A percentile compares a stretch with the other conserved stretches of the same genome.
Conservation (phyloP, 2,329 filamentous ascomycete species). For the Pseudogymnoascus sp. region DNA sequence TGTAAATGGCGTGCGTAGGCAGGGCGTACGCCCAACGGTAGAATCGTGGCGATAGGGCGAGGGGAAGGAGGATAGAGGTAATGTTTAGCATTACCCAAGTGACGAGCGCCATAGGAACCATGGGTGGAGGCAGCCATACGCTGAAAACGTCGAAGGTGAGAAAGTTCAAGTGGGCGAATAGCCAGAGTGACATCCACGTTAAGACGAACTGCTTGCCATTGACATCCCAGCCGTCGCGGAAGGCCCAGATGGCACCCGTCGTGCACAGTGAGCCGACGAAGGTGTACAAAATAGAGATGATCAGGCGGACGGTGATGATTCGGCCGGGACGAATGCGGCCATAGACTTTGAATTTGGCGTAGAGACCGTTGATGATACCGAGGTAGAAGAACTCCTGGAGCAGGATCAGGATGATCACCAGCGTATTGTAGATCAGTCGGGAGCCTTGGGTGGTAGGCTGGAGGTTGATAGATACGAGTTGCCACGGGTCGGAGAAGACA, state of each 20-base stretch:
- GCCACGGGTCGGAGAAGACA: conserved; percentile 31
- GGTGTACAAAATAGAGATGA: conserved; percentile 28
- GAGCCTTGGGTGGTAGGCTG: conserved; percentile 30
- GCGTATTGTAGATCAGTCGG: conserved; percentile 33
- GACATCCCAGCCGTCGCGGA: conserved; percentile 36
- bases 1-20: conserved; percentile 53
- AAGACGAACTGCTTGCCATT: conserved; percentile 49
- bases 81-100: conserved; percentile 62
- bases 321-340: conserved; percentile 18
- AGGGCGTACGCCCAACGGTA: conserved; percentile 58
- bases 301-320: conserved; percentile 24
- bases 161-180: conserved; percentile 48
- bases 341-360: conserved; percentile 22
- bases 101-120: conserved; percentile 37
- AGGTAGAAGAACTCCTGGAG: conserved; percentile 29
- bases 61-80: conserved; percentile 49
- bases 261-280: conserved; percentile 33
- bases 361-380: conserved; percentile 25
- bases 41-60: conserved; percentile 52
- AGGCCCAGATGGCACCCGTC: conserved; percentile 39
- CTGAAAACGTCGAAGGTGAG: conserved; percentile 35
- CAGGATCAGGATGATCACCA: conserved; percentile 33
- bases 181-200: conserved; percentile 53
- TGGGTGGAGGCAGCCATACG: conserved; percentile 29
- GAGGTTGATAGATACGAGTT: conserved; percentile 25